Evolutionary conservation across 1,284 basidiomycete genomes (phyloP).

Genomic region (Melanopsichium pennsylvanicum): DNA sequence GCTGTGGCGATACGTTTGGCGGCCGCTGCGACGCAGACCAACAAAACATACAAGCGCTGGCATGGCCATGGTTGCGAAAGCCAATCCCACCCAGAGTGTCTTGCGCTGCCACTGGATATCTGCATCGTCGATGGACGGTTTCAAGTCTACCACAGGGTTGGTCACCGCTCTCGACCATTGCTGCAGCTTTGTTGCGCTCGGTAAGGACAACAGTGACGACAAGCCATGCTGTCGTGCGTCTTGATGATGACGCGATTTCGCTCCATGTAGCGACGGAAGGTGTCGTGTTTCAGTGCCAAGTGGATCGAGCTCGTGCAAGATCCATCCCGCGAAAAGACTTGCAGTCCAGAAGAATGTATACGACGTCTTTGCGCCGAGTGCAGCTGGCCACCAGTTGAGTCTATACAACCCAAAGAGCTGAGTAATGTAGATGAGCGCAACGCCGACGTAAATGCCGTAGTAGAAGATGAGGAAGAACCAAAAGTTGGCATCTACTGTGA

Average conservation of each 20-base stretch:
- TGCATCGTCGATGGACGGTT: constrained; percentile 43
- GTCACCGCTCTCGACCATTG: constrained; percentile 8
- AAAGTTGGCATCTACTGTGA: constrained; percentile 58
- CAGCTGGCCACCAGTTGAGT: constrained; percentile 68
- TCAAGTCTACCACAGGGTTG: background rate
- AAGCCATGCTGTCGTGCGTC: background rate
- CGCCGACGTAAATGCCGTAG: constrained; percentile 64
- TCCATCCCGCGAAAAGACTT: constrained; percentile 68
- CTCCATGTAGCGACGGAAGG: constrained; percentile 3
- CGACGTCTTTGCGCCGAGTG: constrained; percentile 69
- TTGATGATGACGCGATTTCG: background rate
- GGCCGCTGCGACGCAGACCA: constrained; percentile 56
- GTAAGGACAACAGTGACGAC: constrained; percentile 10
- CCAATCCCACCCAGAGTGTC: constrained; percentile 71
- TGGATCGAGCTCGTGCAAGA: constrained; percentile 66
- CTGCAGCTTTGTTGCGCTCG: constrained; percentile 13
- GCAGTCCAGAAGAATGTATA: constrained; percentile 70
- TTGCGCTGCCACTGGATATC: constrained; percentile 71
- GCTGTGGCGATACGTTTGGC: constrained; percentile 63
- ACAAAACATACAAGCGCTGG: constrained; percentile 68
- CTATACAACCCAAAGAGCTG: constrained; percentile 71
- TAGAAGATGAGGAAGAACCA: constrained; percentile 65
- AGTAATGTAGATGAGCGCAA: constrained; percentile 70
- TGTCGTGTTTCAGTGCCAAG: constrained; percentile 31
- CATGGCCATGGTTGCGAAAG: constrained; percentile 71